Percentiles rank a stretch among this genome's conserved stretches.
Conservation (phyloP, 1,139 yeast species). For the Sporopachydermia cereana region DNA sequence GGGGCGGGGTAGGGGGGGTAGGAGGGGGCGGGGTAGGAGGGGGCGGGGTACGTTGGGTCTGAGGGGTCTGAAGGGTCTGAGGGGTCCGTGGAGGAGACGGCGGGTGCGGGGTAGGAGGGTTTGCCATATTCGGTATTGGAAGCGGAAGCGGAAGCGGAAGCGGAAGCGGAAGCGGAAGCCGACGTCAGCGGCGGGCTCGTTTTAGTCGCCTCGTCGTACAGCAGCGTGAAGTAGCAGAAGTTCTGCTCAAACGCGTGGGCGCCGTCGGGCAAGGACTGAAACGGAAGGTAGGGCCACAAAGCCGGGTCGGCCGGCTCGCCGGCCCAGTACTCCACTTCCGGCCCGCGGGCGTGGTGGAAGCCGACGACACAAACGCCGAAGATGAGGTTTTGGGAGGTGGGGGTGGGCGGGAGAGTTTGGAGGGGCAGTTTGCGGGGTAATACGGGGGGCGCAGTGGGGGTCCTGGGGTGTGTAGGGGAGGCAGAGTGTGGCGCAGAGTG, state of each 20-base stretch:
- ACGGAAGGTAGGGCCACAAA: constrained; percentile 83
- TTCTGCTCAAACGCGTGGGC: constrained; percentile 89
- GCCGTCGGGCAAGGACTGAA: constrained; percentile 94
- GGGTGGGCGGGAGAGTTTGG: neutral
- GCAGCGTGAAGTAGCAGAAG: constrained; percentile 77
- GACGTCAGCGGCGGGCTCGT: constrained; percentile 26
- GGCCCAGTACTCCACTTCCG: constrained; percentile 88
- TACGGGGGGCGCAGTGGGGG: neutral
- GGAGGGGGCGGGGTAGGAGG: too few species aligned
- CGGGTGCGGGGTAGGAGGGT: constrained; percentile 23
- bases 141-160: constrained; percentile 26
- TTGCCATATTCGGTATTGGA: constrained; percentile 27
- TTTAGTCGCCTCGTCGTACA: constrained; percentile 51
- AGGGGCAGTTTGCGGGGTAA: neutral
- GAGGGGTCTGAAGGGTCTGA: constrained; percentile 27
- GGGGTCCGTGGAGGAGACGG: too few species aligned
- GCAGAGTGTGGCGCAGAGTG: neutral
- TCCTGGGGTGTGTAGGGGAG: neutral
- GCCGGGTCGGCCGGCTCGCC: constrained; percentile 41
- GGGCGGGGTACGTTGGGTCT: constrained; percentile 75
- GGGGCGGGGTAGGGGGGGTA: too few species aligned
- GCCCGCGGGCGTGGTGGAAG: constrained; percentile 90
- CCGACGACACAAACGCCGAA: constrained; percentile 87
- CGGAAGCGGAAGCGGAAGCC: constrained; percentile 8
- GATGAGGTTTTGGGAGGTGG: constrained; percentile 27